These are phyloP conservation scores for Xerocomellus dryophilus DNA, from an alignment of 768 basidiomycete species.

Conservation along the genomic window DNA sequence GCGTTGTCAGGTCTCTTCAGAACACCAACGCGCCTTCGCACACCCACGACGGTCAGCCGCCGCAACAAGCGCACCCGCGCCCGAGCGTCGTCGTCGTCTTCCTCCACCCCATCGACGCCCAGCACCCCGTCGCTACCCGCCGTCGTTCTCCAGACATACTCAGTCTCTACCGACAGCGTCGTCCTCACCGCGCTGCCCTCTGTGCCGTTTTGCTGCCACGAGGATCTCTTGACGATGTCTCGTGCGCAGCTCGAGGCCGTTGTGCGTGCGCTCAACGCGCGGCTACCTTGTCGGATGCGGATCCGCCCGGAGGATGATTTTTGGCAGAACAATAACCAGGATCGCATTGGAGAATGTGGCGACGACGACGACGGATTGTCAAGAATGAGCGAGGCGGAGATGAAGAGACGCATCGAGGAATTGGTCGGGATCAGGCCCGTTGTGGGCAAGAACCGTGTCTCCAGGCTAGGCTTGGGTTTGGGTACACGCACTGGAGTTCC, in stretches of 20 bases:
- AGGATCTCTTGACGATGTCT: conserved; percentile 65
- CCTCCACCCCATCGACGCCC: conserved; percentile 11
- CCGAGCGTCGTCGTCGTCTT: conserved; percentile 4
- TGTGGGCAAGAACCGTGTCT: conserved; percentile 31
- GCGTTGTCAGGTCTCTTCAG: conserved; percentile 21
- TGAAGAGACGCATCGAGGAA: conserved; percentile 56
- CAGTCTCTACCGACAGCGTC: conserved; percentile 46
- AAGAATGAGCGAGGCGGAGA: conserved; percentile 38
- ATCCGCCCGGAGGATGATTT: conserved; percentile 43
- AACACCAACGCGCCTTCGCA: conserved; percentile 23
- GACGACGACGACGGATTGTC: conserved; percentile 14
- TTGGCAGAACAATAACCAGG: conserved; percentile 6
- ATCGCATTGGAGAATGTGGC: background rate
- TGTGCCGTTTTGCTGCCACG: conserved; percentile 71
- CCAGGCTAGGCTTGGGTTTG: conserved; percentile 25
- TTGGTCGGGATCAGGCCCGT: conserved; percentile 51
- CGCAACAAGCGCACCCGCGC: conserved; percentile 20
- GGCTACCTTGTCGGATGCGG: conserved; percentile 49
- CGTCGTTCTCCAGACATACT: conserved; percentile 61
- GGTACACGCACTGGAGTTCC: conserved; percentile 27
- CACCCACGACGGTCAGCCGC: conserved; percentile 17
- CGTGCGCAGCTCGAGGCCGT: conserved; percentile 51
- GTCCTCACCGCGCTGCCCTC: conserved; percentile 59
- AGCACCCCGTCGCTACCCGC: conserved; percentile 26
- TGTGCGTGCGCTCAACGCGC: conserved; percentile 52